A percentile compares a stretch with the other conserved stretches of the same genome.
phyloP scores from a whole-genome alignment of 2,329 filamentous ascomycete genomes.

The Delphinella strobiligena region DNA sequence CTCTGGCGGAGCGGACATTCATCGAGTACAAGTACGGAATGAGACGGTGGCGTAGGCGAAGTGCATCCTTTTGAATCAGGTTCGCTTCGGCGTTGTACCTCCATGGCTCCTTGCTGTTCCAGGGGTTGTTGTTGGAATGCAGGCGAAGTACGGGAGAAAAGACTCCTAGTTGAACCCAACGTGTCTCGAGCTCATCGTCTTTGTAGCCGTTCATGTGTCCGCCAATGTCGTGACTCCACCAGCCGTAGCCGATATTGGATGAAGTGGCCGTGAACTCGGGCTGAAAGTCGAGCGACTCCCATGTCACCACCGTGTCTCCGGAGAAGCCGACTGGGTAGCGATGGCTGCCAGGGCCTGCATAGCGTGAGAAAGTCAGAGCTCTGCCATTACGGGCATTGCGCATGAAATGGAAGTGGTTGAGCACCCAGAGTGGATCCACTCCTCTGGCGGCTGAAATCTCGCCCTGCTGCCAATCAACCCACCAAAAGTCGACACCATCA shows the following conservation, averaged over 20 bases:
- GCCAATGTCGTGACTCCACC: slow-evolving; percentile 60
- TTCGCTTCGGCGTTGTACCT: slow-evolving; percentile 10
- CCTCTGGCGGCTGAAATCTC: slow-evolving; percentile 41
- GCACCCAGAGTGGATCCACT: slow-evolving; percentile 51
- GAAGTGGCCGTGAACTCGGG: slow-evolving; percentile 56
- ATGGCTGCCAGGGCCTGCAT: slow-evolving; percentile 50
- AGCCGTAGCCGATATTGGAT: slow-evolving; percentile 55
- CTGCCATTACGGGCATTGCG: neutral
- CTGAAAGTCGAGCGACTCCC: slow-evolving; percentile 50
- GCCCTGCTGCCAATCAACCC: slow-evolving; percentile 59
- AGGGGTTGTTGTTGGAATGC: slow-evolving; percentile 46
- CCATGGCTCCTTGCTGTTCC: slow-evolving; percentile 54
- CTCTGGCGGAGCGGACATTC: slow-evolving; percentile 27
- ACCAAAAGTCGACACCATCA: slow-evolving; percentile 51
- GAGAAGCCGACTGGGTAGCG: slow-evolving; percentile 55
- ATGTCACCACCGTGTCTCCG: slow-evolving; percentile 47
- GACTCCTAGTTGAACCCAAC: slow-evolving; percentile 51
- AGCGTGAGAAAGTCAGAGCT: slow-evolving; percentile 43
- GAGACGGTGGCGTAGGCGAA: slow-evolving; percentile 45
- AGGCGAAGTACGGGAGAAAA: slow-evolving; percentile 51
- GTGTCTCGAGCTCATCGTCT: slow-evolving; percentile 46
- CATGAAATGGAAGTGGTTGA: slow-evolving; percentile 54
- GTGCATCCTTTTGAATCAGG: slow-evolving; percentile 31
- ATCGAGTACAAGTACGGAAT: slow-evolving; percentile 50
- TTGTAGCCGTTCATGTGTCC: slow-evolving; percentile 46